These are phyloP conservation scores for Penicillium sp. DNA, from an alignment of 2,329 filamentous ascomycete genomes.

Conservation along the genomic window DNA sequence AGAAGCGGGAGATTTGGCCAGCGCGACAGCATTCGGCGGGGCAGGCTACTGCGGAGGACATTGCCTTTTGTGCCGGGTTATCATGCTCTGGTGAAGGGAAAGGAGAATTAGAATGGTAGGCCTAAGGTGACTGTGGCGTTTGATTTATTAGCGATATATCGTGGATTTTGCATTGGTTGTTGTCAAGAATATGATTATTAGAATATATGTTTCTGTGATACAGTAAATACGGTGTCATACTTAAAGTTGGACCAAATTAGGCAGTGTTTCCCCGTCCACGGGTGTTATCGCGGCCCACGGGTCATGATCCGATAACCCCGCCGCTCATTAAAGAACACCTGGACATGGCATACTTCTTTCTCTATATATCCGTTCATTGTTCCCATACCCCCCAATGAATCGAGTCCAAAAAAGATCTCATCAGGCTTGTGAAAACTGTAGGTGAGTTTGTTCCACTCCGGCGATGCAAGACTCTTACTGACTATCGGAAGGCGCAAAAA, in stretches of 20 bases:
- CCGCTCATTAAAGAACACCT: not conserved
- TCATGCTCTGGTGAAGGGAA: conserved; percentile 10
- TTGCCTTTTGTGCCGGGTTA: conserved; percentile 29
- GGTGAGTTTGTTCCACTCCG: conserved; percentile 34
- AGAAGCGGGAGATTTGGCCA: conserved; percentile 54
- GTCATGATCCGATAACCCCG: conserved; percentile 17
- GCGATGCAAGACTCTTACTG: not conserved
- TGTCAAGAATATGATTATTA: not conserved
- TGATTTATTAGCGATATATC: not conserved
- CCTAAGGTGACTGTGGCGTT: not conserved
- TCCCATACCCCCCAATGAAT: conserved; percentile 7
- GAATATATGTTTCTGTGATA: not conserved
- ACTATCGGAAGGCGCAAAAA: conserved; percentile 46
- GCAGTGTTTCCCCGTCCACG: not conserved
- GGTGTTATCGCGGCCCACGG: conserved; percentile 6
- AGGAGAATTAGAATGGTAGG: conserved; percentile 16
- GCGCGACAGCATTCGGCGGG: conserved; percentile 36
- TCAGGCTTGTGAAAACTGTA: conserved; percentile 21
- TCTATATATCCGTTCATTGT: not conserved
- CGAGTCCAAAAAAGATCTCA: conserved; percentile 18
- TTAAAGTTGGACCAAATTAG: not conserved
- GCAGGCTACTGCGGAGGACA: conserved; percentile 27
- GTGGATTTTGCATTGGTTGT: not conserved
- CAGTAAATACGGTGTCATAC: not conserved
- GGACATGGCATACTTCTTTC: not conserved